Percentiles rank a stretch among this genome's conserved stretches.
Evolutionary conservation across 257 asterid genomes (phyloP).

Genomic region (Petunia secreta): DNA sequence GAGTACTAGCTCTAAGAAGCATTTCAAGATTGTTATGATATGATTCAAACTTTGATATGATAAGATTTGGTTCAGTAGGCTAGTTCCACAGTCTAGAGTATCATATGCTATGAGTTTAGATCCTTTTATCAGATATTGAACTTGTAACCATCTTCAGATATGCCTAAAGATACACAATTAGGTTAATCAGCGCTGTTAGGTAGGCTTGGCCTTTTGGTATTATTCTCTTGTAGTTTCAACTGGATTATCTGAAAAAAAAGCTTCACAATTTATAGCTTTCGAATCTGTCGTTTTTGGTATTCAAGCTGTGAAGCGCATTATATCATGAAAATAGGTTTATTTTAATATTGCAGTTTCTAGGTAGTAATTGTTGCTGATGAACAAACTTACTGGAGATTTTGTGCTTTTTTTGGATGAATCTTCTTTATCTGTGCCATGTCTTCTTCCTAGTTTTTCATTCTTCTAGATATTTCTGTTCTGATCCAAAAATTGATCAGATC

Average conservation of each 20-base stretch:
- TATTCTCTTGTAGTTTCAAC: neutral
- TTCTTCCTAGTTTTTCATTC: conserved; percentile 3
- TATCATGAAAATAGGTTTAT: neutral
- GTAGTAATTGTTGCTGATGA: neutral
- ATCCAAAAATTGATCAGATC: neutral
- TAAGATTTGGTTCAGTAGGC: conserved; percentile 6
- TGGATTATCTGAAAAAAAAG: neutral
- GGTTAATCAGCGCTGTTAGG: neutral
- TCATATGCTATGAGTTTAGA: conserved; percentile 20
- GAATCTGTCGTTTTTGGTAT: neutral
- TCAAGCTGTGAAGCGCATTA: neutral
- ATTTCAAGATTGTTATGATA: neutral
- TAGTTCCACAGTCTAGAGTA: neutral
- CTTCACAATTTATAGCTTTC: neutral
- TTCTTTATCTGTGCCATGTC: neutral
- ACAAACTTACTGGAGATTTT: neutral
- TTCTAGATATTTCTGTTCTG: neutral
- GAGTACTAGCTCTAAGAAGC: neutral
- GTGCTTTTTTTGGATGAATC: neutral
- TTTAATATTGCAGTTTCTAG: neutral
- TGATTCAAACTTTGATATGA: conserved; percentile 2
- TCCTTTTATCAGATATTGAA: neutral
- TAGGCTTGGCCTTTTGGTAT: neutral
- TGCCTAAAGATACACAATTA: neutral
- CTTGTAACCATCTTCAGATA: neutral